Base-by-base conservation (phyloP, 495 filamentous ascomycete genomes). In the Tuber microsphaerosporum region DNA sequence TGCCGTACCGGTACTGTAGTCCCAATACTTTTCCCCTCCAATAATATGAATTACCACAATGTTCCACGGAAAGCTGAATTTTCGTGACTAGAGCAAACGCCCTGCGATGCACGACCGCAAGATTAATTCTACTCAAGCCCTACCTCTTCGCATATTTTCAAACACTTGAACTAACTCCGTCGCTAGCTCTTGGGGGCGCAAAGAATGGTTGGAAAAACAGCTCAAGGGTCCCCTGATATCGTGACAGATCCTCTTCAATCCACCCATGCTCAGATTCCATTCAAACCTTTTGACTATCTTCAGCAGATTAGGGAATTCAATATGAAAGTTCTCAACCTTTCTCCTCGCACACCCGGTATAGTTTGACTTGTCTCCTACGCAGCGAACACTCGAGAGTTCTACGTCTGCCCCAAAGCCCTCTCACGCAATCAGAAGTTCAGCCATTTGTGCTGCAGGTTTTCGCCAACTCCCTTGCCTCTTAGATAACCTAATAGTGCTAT, bases 311-410 rank as follows among this genome's bases (percentile, higher is more conserved):
- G 26, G 34, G 1, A 34, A 17, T 34, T 65, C 5, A 4, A 65
- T 31, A 14, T 34, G 56, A 34, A 31, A 9, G 2, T 65, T 65
- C 26, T 34, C 56, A 61, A 61, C 2, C 26, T 65, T 34, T 31
- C 14, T 65, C 31, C 19, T 2, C 17, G 34, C 16, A 17, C 9
- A 19, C 26, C 6, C 17, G 26, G 2, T 61, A 4, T 19, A 65
- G 56, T 69, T 51, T 42, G 61, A 26, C 20, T 65, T 48, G 75
- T 37, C 3, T 42, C 70, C n/a, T 73, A 37, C 51, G 31, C 37
- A 31, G 43, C 1, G 61, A 76, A 17, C 16, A 75, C 73, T 5
- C 75, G 45, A 44, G 75, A 70, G 37, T 76, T 76, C 56, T 37
- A 75, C 46, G 16, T 75, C 43, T 43, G n/a, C n/a, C n/a, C 73